Base-by-base conservation (phyloP, 495 filamentous ascomycete genomes). In the Talaromyces stipitatus region DNA sequence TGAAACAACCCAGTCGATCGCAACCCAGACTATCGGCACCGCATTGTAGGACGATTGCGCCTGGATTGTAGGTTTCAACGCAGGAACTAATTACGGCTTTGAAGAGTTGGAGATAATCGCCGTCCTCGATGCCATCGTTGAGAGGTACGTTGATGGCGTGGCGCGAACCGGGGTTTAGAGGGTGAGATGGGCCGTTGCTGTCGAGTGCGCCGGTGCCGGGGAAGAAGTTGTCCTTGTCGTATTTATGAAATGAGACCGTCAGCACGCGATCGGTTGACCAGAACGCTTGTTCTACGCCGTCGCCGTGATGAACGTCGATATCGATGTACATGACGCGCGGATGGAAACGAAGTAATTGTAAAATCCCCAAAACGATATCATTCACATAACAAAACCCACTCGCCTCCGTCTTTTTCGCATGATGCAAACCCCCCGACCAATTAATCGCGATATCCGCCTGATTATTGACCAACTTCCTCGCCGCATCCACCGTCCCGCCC, bases 391-490 rank as follows among this genome's bases (percentile, higher is more conserved):
- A 98, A 73, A 98, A 98, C 5, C 94, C 94, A 50, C 85, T 89
- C 16, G 95, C 94, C 69, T 95, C 89, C 65, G 85, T 84, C 64
- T 95, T 96, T 67, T 96, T 96, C 24, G 94, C 94, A 69, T 98
- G 94, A 66, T 98, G 94, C n/a, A 98, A 77, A 3, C 94, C 94
- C 18, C 94, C 94, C n/a, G 91, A 92, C 94, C 94, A 98, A 70
- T 96, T 96, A 75, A 97, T 92, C 10, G 94, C 94, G 63, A 98
- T 97, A 65, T 96, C 86, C 23, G 90, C 87, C 71, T 97, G 89
- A 32, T 85, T 77, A 64, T 87, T 85, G 62, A 85, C 87, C 32
- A 98, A 82, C 68, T 92, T 94, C 58, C 90, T 86, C 26, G 94
- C 92, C 10, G 94, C 94, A 69, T 96, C 90, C 53, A 98, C 78